phyloP scores from a whole-genome alignment of 1,139 yeast genomes.

The Taphrina deformans region DNA sequence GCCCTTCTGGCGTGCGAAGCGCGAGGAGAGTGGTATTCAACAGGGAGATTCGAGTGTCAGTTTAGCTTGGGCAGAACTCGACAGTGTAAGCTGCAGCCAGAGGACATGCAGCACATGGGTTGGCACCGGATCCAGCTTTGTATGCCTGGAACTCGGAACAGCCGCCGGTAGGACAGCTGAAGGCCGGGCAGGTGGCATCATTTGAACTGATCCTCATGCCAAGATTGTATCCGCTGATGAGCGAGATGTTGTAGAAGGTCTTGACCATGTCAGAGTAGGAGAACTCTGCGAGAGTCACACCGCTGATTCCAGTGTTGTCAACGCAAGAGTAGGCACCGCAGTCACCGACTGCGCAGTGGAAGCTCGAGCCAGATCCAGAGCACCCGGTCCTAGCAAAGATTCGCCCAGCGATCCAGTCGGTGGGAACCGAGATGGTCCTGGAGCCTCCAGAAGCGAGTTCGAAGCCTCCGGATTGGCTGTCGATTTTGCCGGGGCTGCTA shows the following conservation, averaged over 20 bases:
- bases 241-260: constrained; percentile 33
- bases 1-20: too few relatives aligned
- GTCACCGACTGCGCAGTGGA: constrained; percentile 30
- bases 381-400: constrained; percentile 31
- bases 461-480: constrained; percentile 16
- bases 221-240: constrained; percentile 25
- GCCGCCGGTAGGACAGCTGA: constrained; percentile 6
- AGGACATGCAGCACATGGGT: constrained; percentile 25
- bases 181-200: constrained; percentile 21
- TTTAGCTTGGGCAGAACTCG: constrained; percentile 13
- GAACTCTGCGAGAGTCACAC: constrained; percentile 33
- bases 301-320: constrained; percentile 17
- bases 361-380: constrained; percentile 10
- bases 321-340: constrained; percentile 24
- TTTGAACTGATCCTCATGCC: constrained; percentile 23
- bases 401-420: constrained; percentile 25
- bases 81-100: constrained; percentile 14
- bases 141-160: constrained; percentile 31
- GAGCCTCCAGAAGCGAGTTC: constrained; percentile 17
- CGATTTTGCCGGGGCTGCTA: constrained; percentile 11
- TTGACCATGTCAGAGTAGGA: constrained; percentile 28
- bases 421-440: constrained; percentile 12
- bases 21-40: too few relatives aligned
- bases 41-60: not conserved
- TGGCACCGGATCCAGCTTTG: constrained; percentile 16